These are phyloP conservation scores for Penicillium sp. DNA, from an alignment of 2,329 filamentous ascomycete genomes.

Conservation along the genomic window DNA sequence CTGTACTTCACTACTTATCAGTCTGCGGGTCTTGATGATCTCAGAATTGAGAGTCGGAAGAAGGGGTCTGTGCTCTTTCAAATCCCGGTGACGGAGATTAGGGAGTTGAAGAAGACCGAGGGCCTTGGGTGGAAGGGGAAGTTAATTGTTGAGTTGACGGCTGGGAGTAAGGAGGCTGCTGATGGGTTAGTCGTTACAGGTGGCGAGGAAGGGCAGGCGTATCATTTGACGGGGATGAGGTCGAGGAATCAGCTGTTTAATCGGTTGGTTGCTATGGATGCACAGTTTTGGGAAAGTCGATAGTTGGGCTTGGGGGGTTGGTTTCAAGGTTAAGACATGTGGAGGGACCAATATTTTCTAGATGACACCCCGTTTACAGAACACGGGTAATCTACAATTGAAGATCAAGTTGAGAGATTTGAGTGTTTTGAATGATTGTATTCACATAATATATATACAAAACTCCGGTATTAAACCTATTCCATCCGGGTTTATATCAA, in stretches of 20 bases:
- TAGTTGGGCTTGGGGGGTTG: background rate
- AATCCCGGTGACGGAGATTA: constrained; percentile 68
- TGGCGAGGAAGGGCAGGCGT: constrained; percentile 46
- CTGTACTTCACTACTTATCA: constrained; percentile 60
- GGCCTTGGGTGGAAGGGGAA: constrained; percentile 84
- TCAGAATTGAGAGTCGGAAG: constrained; percentile 51
- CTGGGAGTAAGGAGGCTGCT: constrained; percentile 65
- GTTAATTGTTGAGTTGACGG: constrained; percentile 75
- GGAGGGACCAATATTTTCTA: background rate
- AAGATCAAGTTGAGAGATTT: too few species aligned
- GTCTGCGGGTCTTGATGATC: constrained; percentile 36
- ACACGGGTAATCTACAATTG: background rate
- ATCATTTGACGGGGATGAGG: constrained; percentile 25
- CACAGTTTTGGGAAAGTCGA: constrained; percentile 26
- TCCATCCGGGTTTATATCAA: background rate
- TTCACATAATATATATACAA: background rate
- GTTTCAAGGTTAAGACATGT: background rate
- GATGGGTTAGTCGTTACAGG: constrained; percentile 67
- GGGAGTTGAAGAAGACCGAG: constrained; percentile 73
- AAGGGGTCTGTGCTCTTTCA: constrained; percentile 63
- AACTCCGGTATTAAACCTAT: constrained; percentile 4
- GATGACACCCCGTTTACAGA: background rate
- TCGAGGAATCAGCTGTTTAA: constrained; percentile 27
- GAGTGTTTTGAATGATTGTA: background rate
- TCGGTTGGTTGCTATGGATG: constrained; percentile 25